phyloP scores from a whole-genome alignment of 202 grass and related monocot species.

The Elaeis oleifera region DNA sequence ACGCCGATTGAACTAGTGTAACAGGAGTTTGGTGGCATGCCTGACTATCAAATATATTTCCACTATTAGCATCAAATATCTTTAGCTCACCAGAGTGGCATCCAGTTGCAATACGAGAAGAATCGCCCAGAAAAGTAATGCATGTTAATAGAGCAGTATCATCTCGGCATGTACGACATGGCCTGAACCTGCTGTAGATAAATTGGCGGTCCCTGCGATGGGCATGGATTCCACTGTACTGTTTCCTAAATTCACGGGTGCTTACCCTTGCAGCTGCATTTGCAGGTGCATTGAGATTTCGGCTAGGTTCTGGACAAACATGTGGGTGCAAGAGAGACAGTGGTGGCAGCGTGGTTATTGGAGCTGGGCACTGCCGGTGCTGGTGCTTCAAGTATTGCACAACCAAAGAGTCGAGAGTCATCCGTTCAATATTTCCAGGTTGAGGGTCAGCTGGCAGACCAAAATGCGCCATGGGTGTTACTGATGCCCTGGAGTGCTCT shows the following conservation, averaged over 20 bases:
- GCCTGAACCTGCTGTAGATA: constrained; percentile 95
- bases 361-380: constrained; percentile 86
- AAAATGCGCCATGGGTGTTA: constrained; percentile 9
- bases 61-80: constrained; percentile 82
- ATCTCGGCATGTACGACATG: constrained; percentile 85
- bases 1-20: constrained; percentile 53
- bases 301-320: constrained; percentile 89
- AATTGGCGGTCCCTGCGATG: constrained; percentile 91
- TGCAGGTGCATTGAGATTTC: constrained; percentile 63
- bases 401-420: constrained; percentile 82
- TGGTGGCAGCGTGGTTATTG: constrained; percentile 94
- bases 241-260: constrained; percentile 65
- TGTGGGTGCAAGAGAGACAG: constrained; percentile 84
- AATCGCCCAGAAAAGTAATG: constrained; percentile 81
- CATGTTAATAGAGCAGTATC: constrained; percentile 71
- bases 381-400: constrained; percentile 99
- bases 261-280: constrained; percentile 70
- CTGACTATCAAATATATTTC: constrained; percentile 63
- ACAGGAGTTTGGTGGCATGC: constrained; percentile 63
- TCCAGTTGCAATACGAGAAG: constrained; percentile 70
- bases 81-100: constrained; percentile 75
- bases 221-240: constrained; percentile 62
- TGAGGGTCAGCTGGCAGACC: constrained; percentile 39
- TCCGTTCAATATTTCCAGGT: constrained; percentile 54
- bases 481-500: constrained; percentile 35